Evolutionary conservation across 768 basidiomycete genomes (phyloP).

Genomic region (Boletus edulis): DNA sequence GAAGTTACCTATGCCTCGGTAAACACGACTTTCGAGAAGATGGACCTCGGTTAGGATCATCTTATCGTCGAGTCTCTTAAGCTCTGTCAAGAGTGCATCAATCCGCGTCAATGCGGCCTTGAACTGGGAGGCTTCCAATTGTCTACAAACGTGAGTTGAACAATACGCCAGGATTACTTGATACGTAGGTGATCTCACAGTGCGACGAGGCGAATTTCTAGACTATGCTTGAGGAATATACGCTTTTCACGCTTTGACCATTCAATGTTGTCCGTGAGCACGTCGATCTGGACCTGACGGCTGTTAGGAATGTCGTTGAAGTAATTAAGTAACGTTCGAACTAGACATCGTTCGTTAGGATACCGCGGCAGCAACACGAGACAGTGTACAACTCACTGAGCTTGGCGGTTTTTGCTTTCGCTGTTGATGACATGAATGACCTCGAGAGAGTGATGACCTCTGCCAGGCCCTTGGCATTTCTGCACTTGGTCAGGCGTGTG

Average conservation of each 20-base stretch:
- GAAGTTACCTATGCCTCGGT: conserved; percentile 85
- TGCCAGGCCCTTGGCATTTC: conserved; percentile 82
- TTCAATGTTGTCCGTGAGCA: conserved; percentile 85
- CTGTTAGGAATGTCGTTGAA: conserved; percentile 79
- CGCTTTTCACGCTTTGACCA: conserved; percentile 94
- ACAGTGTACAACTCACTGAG: conserved; percentile 53
- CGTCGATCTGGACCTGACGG: conserved; percentile 72
- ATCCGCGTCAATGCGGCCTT: conserved; percentile 79
- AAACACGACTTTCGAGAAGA: conserved; percentile 87
- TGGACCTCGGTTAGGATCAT: conserved; percentile 97
- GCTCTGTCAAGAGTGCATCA: conserved; percentile 84
- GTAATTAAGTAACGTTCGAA: conserved; percentile 90
- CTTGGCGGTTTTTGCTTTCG: conserved; percentile 97
- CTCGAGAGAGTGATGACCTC: conserved; percentile 82
- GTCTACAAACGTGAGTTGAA: conserved; percentile 37
- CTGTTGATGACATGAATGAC: conserved; percentile 88
- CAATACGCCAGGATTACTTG: neutral
- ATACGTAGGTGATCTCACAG: conserved; percentile 43
- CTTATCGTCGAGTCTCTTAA: conserved; percentile 94
- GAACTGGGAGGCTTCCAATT: conserved; percentile 74
- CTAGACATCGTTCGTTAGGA: conserved; percentile 37
- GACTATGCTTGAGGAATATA: conserved; percentile 91
- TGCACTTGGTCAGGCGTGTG: conserved; percentile 30
- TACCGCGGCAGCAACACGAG: neutral
- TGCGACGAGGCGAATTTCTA: conserved; percentile 84